These are phyloP conservation scores for Cornus kousa DNA, from an alignment of 148 eudicot genomes.

Conservation along the genomic window DNA sequence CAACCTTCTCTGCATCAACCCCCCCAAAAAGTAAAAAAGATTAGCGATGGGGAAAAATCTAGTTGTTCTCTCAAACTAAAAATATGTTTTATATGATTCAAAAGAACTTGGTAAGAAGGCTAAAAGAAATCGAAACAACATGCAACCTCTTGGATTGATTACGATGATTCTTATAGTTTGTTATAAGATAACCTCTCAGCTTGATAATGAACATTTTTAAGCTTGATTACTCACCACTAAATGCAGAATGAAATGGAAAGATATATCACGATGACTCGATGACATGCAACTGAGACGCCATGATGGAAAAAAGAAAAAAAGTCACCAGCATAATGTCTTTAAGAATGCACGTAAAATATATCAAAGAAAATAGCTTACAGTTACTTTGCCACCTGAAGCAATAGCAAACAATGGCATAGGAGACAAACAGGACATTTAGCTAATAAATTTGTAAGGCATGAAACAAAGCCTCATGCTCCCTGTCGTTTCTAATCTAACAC, in stretches of 20 bases:
- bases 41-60: no score
- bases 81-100: not conserved
- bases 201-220: not conserved
- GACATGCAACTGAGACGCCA: not conserved
- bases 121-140: not conserved
- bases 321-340: not conserved
- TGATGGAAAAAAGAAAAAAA: not conserved
- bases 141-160: not conserved
- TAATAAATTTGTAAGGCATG: not conserved
- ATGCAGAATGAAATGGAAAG: not conserved
- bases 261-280: not conserved
- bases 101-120: not conserved
- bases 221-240: not conserved
- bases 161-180: no score
- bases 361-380: not conserved
- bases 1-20: conserved; percentile 32
- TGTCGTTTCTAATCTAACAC: not conserved
- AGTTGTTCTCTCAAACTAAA: no score
- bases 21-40: no score
- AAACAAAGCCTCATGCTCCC: not conserved
- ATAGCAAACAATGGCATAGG: not conserved
- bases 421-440: not conserved
- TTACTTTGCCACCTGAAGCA: not conserved
- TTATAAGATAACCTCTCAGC: not conserved
- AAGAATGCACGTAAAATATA: not conserved